Base-by-base conservation (phyloP, 495 filamentous ascomycete species). In the Penicillium taxi region DNA sequence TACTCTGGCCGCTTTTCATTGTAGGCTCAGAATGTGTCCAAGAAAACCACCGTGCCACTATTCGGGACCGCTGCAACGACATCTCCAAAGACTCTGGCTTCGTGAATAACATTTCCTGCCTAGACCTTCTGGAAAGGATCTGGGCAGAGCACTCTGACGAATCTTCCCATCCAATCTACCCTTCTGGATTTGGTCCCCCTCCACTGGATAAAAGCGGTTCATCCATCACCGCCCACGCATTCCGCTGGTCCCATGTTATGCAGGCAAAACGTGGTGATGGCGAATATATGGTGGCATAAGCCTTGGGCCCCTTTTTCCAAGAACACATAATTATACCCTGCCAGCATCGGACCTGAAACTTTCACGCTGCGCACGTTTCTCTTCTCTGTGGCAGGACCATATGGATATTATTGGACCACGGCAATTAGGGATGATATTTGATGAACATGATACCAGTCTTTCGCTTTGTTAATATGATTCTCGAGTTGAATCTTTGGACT, bases 1-100 rank as follows among this genome's bases (percentile, higher is more conserved):
- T 96, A 16, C 77, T 96, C 2, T 96, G 90, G 90, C 89, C 90
- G 6, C 71, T 96, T 7, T 95, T 95, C 55, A 82, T 96, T 32
- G 81, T 80, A 0, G 89, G 90, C 19, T 86, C 84, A 15, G 90
- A 95, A 64, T 94, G 88, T 53, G 84, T 94, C 35, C 79, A 82
- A 36, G 82, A 86, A 44, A 66, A 79, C 24, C 84, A 94, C 44
- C 80, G 89, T 37, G 69, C 73, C 20, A 73, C 87, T 31, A 81
- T 96, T 30, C 75, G 86, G 13, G 64, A 76, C 47, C 77, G 88
- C 33, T 94, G 87, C 65, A 66, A 78, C 25, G 86, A 90, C 55
- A 87, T 95, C 48, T 85, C 86, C 66, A 73, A 77, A 16, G 82
- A 89, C 50, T 86, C 81, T 27, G 89, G 87, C 9, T 94, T 96